Evolutionary conservation across 2,329 filamentous ascomycete genomes (phyloP), one percentile per base, ranked within the genome.

Genomic region (Tricladium varicosporioides): DNA sequence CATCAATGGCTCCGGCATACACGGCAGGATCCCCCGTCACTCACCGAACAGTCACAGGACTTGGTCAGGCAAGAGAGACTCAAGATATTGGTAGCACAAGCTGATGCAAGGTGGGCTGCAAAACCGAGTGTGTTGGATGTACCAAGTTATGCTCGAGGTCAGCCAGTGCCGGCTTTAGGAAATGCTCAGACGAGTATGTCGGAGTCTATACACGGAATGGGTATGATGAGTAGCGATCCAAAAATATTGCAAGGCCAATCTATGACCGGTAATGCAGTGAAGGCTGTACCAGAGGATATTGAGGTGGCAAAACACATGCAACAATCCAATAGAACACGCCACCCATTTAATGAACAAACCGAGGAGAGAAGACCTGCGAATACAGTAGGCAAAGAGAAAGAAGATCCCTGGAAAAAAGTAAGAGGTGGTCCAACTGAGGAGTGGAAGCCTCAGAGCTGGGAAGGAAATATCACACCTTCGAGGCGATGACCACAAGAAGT

Each of bases 1-100:
- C 84, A 87, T 71, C 84, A 87, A 67, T 88, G 85, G 85, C 76
- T 88, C 49, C 82, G 85, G 14, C 77, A 87, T 69, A 82, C 79
- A 47, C 80, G 85, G 16, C 59, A 67, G 2, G 69, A 78, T 0
- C 75, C 85, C 1, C 85, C 85, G 0, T 79, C 75, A 1, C 70
- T 87, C 10, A 71, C 72, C 1, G 85, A 88, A 69, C 83, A 87
- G 70, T 66, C 72, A 5, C 70, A 68, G 33, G 85, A 88, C 53
- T 67, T 82, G 1, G 66, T 69, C 10, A 77, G 85, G 22, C 81
- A 78, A 69, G 73, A 75, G 51, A 75, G 77, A 57, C 77, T 87
- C 62, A 80, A 79, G 68, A 59, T 76, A 5, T 75, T 87, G 14
- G 85, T 83, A 11, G 82, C 82, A 14, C 72, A 81, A 68, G 85